Evolutionary conservation across 352 stramenopile genomes (phyloP).

Genomic region (Saprolegnia diclina): DNA sequence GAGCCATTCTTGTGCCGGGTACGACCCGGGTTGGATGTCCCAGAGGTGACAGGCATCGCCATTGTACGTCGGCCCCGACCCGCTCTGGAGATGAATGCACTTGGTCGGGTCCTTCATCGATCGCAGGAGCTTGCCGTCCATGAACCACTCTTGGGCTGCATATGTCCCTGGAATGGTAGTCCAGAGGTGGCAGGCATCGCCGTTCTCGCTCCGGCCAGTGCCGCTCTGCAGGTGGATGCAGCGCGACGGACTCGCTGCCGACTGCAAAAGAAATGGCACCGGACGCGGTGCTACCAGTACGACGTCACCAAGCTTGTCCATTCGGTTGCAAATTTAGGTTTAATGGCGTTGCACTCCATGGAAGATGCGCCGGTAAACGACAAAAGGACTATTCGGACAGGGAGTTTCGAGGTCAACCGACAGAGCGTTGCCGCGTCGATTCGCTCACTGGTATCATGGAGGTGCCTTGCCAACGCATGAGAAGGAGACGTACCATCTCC

Average conservation of each 20-base stretch:
- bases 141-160: conserved; percentile 1
- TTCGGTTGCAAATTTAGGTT: background rate
- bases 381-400: too few relatives aligned
- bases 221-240: background rate
- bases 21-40: background rate
- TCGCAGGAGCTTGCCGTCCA: background rate
- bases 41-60: background rate
- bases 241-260: background rate
- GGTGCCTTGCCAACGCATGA: too few relatives aligned
- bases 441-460: too few relatives aligned
- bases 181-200: background rate
- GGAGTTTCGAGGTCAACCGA: too few relatives aligned
- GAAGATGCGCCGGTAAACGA: too few relatives aligned
- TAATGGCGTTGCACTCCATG: background rate
- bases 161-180: background rate
- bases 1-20: background rate
- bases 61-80: background rate
- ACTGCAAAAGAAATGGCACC: background rate
- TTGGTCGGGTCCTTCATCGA: conserved; percentile 1
- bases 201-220: background rate
- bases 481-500: too few relatives aligned
- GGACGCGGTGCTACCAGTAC: background rate
- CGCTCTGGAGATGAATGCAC: background rate
- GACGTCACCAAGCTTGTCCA: background rate
- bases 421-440: too few relatives aligned